Evolutionary conservation across 306 rosid genomes (phyloP).

Genomic region (Casuarina cunninghamiana): DNA sequence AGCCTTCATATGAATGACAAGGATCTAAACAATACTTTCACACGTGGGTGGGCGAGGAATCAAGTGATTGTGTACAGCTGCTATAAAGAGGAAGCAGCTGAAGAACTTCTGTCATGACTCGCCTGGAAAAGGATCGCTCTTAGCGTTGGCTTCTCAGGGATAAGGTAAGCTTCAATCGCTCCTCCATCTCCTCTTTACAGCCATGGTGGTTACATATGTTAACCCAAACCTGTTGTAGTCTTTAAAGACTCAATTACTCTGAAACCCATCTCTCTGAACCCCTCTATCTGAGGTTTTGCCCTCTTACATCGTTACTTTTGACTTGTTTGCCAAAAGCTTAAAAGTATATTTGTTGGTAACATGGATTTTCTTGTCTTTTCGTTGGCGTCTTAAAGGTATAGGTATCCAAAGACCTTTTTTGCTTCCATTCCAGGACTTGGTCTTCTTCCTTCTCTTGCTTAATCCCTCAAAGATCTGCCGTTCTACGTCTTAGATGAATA

Average conservation of each 20-base stretch:
- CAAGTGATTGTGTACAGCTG: background rate
- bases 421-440: background rate
- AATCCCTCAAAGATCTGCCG: background rate
- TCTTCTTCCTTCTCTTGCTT: background rate
- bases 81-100: background rate
- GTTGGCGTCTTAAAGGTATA: background rate
- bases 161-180: conserved; percentile 19
- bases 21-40: conserved; percentile 1
- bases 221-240: too few relatives aligned
- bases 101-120: conserved; percentile 4
- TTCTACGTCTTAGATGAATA: background rate
- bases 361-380: background rate
- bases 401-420: background rate
- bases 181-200: background rate
- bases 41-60: background rate
- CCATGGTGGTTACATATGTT: too few relatives aligned
- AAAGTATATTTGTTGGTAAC: background rate
- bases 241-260: background rate
- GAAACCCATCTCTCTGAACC: background rate
- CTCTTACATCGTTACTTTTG: background rate
- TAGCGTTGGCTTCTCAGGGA: background rate
- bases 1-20: conserved; percentile 4
- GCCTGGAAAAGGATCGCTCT: background rate
- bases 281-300: background rate
- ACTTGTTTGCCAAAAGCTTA: background rate